Evolutionary conservation across 2,329 filamentous ascomycete species (phyloP), one percentile per base, ranked within the genome.

Genomic region (Monilinia aucupariae): DNA sequence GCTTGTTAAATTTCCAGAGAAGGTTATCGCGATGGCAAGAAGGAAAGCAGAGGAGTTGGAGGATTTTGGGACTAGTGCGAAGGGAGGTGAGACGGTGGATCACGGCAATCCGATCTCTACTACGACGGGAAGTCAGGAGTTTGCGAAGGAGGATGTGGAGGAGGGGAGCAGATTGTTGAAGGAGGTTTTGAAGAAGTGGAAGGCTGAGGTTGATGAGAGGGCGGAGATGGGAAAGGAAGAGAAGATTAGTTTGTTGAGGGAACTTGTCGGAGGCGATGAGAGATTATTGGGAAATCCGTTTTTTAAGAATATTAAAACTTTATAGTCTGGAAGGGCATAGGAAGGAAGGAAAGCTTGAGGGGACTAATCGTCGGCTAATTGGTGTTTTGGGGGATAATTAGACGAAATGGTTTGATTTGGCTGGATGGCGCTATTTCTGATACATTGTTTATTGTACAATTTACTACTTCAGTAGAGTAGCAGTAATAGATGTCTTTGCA

Each of bases 11-110:
- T 99, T 99, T 78, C 94, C 94, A 0, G 88, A 91, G 70, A 99
- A 99, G 78, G 96, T 99, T 20, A 90, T 99, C 65, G 91, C 92
- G 67, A 99, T 99, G 96, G 94, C 94, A n/a, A 96, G 96, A 78
- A 85, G 94, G 70, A 99, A 99, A 79, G 94, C 94, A 0, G 94
- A 97, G 75, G 96, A 99, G 80, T 82, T 99, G 43, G 94, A 99
- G 75, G 94, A 99, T 75, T 99, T 99, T 71, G 89, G 90, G 0
- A 84, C 84, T 58, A 92, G 92, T 77, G 86, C 90, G 70, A 87
- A 90, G 66, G 81, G 82, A 51, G 79, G 80, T 20, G 55, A 9
- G 32, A 12, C 9, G 7, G 9, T n/a, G 13, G 9, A 75, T 82
- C 47, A 56, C 47, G 54, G 54, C 17, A 41, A 56, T 56, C 41